These are phyloP conservation scores for Tetrahymena thermophila DNA, from an alignment of 73 alveolate species.

Conservation along the genomic window DNA sequence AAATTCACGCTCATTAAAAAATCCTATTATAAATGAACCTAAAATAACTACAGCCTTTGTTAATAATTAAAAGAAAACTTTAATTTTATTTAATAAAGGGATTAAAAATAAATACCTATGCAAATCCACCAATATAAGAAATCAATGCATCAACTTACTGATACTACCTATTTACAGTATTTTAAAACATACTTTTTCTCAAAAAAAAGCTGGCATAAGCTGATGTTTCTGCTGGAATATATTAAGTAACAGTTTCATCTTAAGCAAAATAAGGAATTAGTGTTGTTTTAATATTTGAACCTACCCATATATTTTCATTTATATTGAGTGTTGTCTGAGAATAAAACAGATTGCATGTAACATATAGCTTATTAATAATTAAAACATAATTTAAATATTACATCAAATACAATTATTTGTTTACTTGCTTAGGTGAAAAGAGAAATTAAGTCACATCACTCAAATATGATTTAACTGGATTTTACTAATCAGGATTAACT, in stretches of 20 bases:
- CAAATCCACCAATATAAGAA: not conserved
- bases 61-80: not conserved
- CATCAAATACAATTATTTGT: not conserved
- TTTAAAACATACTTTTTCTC: not conserved
- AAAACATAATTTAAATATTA: not conserved
- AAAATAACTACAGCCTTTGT: not conserved
- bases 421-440: not conserved
- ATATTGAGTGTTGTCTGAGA: not conserved
- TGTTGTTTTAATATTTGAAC: not conserved
- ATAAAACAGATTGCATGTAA: not conserved
- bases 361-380: not conserved
- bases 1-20: not conserved
- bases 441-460: not conserved
- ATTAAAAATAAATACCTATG: not conserved
- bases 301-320: not conserved
- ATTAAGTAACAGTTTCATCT: not conserved
- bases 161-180: not conserved
- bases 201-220: not conserved
- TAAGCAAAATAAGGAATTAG: not conserved
- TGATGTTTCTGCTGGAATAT: not conserved
- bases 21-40: not conserved
- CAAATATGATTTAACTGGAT: not conserved
- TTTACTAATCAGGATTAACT: not conserved
- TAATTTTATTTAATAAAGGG: not conserved
- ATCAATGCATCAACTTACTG: not conserved